Evolutionary conservation across 2,329 filamentous ascomycete species (phyloP).

Genomic region (Colletotrichum navitas): DNA sequence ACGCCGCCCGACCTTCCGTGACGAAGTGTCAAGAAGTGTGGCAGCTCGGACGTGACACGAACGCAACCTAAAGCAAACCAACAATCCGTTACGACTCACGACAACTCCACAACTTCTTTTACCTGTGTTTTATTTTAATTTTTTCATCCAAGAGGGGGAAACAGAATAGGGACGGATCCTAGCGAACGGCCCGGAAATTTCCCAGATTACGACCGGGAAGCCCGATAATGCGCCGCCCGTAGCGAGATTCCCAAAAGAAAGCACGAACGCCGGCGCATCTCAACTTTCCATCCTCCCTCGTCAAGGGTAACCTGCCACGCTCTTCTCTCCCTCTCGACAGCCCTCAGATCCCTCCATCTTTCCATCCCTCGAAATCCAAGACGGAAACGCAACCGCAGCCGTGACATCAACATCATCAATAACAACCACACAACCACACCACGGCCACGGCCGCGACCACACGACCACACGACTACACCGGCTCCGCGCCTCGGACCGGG

Average conservation of each 20-base stretch:
- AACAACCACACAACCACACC: not conserved
- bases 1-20: not conserved
- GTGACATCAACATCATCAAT: not conserved
- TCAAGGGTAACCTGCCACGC: not conserved
- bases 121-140: not conserved
- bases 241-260: constrained; percentile 36
- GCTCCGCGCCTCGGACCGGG: not conserved
- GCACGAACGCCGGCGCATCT: constrained; percentile 7
- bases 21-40: constrained; percentile 9
- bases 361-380: not conserved
- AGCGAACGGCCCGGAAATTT: not conserved
- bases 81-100: not conserved
- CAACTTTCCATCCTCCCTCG: not conserved
- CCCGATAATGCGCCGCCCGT: constrained; percentile 34
- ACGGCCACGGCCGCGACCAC: not conserved
- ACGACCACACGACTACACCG: not conserved
- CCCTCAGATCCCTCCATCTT: not conserved
- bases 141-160: not conserved
- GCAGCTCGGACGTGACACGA: constrained; percentile 1
- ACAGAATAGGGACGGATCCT: not conserved
- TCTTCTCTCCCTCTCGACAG: not conserved
- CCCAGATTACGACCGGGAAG: constrained; percentile 21
- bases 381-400: not conserved
- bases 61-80: not conserved
- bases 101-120: not conserved